Percentiles rank a stretch among this genome's conserved stretches.
Evolutionary conservation across 1,139 yeast species (phyloP).

Genomic region (Suhomyces atakaporum): DNA sequence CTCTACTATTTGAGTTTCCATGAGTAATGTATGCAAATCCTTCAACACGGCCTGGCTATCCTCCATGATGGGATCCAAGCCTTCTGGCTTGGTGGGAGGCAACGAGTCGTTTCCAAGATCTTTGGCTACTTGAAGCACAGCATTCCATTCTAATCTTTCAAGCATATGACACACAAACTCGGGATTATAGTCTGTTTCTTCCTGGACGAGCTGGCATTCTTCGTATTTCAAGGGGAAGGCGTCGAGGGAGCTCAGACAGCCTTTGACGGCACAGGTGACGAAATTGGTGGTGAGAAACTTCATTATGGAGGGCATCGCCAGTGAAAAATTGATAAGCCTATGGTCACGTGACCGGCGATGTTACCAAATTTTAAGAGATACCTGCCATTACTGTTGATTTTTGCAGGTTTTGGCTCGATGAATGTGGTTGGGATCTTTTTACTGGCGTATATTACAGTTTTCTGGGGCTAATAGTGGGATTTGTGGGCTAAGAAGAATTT

Average conservation of each 20-base stretch:
- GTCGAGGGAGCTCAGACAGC: slow-evolving; percentile 71
- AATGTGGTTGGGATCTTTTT: too few relatives aligned
- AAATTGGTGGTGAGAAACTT: slow-evolving; percentile 93
- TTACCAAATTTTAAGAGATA: too few relatives aligned
- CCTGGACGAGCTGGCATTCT: slow-evolving; percentile 72
- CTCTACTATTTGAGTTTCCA: slow-evolving; percentile 83
- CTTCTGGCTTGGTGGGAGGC: slow-evolving; percentile 68
- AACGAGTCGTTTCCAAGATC: slow-evolving; percentile 71
- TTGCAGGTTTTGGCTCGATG: too few relatives aligned
- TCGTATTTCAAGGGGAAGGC: slow-evolving; percentile 80
- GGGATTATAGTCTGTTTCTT: slow-evolving; percentile 81
- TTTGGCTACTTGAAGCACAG: slow-evolving; percentile 70
- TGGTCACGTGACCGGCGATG: slow-evolving; percentile 11
- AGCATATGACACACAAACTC: slow-evolving; percentile 77
- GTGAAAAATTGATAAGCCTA: slow-evolving; percentile 2
- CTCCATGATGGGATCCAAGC: slow-evolving; percentile 52
- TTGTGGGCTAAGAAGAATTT: too few relatives aligned
- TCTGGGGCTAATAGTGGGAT: too few relatives aligned
- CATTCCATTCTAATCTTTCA: slow-evolving; percentile 87
- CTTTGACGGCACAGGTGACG: slow-evolving; percentile 87
- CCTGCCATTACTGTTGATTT: too few relatives aligned
- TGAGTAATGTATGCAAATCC: slow-evolving; percentile 74
- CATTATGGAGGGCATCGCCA: slow-evolving; percentile 44
- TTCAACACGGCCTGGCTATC: slow-evolving; percentile 64
- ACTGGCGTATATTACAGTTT: too few relatives aligned